A percentile compares a stretch with the other conserved stretches of the same genome.
phyloP scores from a whole-genome alignment of 1,284 basidiomycete species.

The Pyrrhoderma lamaoense region DNA sequence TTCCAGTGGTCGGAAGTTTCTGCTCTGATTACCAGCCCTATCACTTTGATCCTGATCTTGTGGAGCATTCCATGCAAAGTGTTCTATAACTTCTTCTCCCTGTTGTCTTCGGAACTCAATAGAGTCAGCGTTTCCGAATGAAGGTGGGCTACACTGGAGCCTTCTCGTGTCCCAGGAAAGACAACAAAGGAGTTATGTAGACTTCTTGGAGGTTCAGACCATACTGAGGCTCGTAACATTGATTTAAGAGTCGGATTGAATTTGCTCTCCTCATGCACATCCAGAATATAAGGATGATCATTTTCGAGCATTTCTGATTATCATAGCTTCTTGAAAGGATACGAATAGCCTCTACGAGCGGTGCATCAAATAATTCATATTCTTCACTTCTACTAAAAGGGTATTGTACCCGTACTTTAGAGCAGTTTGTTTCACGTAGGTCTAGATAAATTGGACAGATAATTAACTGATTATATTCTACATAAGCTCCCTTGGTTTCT shows the following conservation, averaged over 20 bases:
- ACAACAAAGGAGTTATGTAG: constrained; percentile 14
- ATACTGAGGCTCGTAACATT: neutral
- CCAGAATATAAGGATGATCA: constrained; percentile 2
- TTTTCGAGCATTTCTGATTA: neutral
- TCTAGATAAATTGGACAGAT: constrained; percentile 2
- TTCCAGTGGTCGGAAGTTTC: too few relatives aligned
- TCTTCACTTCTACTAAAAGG: constrained; percentile 6
- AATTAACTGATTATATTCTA: neutral
- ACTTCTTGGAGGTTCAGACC: neutral
- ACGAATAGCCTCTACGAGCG: constrained; percentile 3
- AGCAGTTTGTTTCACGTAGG: constrained; percentile 10
- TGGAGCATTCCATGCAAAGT: too few relatives aligned
- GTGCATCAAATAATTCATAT: constrained; percentile 1
- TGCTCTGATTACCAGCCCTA: too few relatives aligned
- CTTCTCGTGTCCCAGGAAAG: constrained; percentile 1
- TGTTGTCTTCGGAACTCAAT: neutral
- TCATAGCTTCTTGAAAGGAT: neutral
- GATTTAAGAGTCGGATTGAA: neutral
- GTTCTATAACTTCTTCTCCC: too few relatives aligned
- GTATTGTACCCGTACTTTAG: neutral
- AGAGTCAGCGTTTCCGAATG: constrained; percentile 8
- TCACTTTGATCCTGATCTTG: too few relatives aligned
- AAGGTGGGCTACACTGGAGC: neutral
- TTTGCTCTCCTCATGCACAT: constrained; percentile 1
- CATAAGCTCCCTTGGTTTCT: constrained; percentile 21